Evolutionary conservation across 164 flowering plant genomes (phyloP), one percentile per base, ranked within the genome.

Genomic region (Kingdonia uniflora): DNA sequence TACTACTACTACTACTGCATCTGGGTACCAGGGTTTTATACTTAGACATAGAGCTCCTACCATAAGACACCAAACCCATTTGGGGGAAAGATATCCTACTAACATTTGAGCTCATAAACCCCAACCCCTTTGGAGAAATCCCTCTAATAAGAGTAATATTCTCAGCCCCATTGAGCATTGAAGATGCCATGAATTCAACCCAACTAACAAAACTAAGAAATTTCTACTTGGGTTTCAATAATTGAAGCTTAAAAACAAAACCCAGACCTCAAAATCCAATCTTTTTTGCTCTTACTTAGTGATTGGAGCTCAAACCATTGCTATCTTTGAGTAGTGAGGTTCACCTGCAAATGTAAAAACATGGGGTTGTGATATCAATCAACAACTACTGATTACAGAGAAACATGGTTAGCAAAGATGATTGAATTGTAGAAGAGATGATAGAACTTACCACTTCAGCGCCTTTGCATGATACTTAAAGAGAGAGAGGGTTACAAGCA

Each of bases 101-200:
- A 16, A 73, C 53, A 65, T 72, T 71, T 20, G 84, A 80, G 24
- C 82, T 64, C 44, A 33, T 14, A 59, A 75, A 73, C 13, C 78
- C 74, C 19, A 70, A 62, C 56, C 80, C 72, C 11, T 49, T 64
- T 26, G 79, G 79, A 42, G 50, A 19, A 17, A 62, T 21, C 17
- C 72, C 67, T 52, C 74, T 68, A 10, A 56, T 19, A 26, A 67
- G 72, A 1, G 35, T 4, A 29, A 29, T 4, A 29, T 29, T 29
- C 35, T 29, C 35, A 29, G 35, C 35, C 8, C 35, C 35, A 29
- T 29, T 29, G 8, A 29, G 35, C 35, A 29, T 29, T 8, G 82
- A 63, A 66, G 74, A 76, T 60, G 80, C 82, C 87, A 84, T 84
- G 25, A 48, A 50, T 26, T 24, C 24, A 3, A 59, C 19, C 1